Percentiles rank a stretch among this genome's conserved stretches.
Evolutionary conservation across 495 filamentous ascomycete genomes (phyloP).

Genomic region (Clohesyomyces aquaticus): DNA sequence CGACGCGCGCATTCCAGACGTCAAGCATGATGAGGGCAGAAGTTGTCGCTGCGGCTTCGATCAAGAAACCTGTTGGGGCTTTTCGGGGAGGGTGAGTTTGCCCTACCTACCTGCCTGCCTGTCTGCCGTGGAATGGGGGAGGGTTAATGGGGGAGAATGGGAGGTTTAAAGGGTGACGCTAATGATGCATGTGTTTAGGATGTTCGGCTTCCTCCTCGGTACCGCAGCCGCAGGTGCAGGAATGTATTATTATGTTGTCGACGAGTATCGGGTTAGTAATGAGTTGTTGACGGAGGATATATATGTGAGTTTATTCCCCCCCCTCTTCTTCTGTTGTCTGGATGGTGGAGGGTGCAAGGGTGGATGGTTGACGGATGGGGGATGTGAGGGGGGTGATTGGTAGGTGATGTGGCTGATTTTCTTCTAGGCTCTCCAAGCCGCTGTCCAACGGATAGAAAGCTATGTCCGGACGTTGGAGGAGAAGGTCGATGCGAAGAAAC

Average conservation of each 20-base stretch:
- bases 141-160: too few relatives aligned
- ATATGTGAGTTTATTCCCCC: conserved; percentile 68
- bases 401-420: not conserved
- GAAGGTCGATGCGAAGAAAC: conserved; percentile 70
- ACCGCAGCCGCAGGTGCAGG: conserved; percentile 74
- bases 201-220: conserved; percentile 93
- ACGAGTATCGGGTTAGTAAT: conserved; percentile 92
- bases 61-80: conserved; percentile 82
- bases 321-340: too few relatives aligned
- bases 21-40: conserved; percentile 24
- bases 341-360: too few relatives aligned
- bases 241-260: conserved; percentile 88
- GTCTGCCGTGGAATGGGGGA: not conserved
- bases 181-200: conserved; percentile 51
- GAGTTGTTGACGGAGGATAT: conserved; percentile 95
- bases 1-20: conserved; percentile 33
- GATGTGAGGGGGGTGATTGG: too few relatives aligned
- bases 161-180: not conserved
- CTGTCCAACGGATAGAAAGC: conserved; percentile 80
- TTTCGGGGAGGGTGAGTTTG: conserved; percentile 85
- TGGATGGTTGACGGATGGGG: too few relatives aligned
- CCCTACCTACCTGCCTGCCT: not conserved
- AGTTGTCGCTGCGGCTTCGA: conserved; percentile 54
- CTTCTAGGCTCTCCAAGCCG: conserved; percentile 77
- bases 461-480: conserved; percentile 83